Evolutionary conservation across 768 basidiomycete genomes (phyloP), one percentile per base, ranked within the genome.

Genomic region (Auricularia sp.): DNA sequence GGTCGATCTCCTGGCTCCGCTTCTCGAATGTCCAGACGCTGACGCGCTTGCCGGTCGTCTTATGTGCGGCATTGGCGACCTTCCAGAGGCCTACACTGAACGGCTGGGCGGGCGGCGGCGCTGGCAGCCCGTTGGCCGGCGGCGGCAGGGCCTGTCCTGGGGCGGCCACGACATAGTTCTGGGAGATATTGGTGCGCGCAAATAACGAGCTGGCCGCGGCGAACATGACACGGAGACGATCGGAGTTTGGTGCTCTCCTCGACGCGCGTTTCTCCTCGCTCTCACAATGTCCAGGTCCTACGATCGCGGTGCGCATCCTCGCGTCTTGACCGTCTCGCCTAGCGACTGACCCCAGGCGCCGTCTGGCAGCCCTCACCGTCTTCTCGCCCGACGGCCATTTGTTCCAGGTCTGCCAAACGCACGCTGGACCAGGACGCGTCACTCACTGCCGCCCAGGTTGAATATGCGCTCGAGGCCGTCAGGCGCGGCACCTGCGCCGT

Each of bases 371-470:
- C 59, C 87, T 98, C 68, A 98, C 96, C 68, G 94, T 96, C 73
- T 96, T 97, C 82, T 97, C 94, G 54, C 96, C 96, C 66, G 97
- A 98, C 80, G 97, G 97, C 18, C 97, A 99, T 80, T 81, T 99
- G 70, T 97, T 98, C 83, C 94, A 98, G 84, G 94, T 92, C 69
- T 29, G 29, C 24, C 14, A 10, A 18, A 14, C 16, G 34, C 34
- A 6, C 33, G 24, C 24, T 33, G 14, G 10, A 56, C 21, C 56
- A 14, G 37, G 37, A 35, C 62, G 47, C 61, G 35, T 29, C 44
- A 3, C 39, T 71, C 71, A 65, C 62, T 51, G 67, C 72, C 44
- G 68, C 72, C 34, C 76, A 98, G 94, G 97, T 99, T 69, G 97
- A 99, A 79, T 99, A 99, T 76, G 97, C 97, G 13, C 79, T 89